Conservation (phyloP, 2,329 filamentous ascomycete genomes). For the Claviceps humidiphila region DNA sequence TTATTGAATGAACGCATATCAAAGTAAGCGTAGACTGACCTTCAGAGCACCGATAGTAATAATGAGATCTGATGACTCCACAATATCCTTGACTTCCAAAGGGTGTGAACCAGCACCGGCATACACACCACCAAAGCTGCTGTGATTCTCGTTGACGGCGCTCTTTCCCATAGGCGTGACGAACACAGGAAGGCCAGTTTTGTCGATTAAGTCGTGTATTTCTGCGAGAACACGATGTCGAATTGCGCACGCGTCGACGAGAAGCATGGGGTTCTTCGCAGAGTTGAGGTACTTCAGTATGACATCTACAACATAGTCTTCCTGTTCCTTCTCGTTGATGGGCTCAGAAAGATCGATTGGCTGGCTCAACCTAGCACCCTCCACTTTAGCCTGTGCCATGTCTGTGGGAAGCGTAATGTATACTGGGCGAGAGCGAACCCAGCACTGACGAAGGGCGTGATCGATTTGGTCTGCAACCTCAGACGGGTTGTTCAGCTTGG, state of each 20-base stretch:
- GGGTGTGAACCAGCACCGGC: constrained; percentile 62
- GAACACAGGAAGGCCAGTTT: constrained; percentile 65
- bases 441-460: constrained; percentile 61
- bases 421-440: constrained; percentile 60
- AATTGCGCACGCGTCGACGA: constrained; percentile 74
- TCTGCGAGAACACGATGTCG: constrained; percentile 62
- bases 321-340: constrained; percentile 54
- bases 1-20: not conserved
- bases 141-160: constrained; percentile 61
- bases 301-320: constrained; percentile 72
- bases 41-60: constrained; percentile 55
- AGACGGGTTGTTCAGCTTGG: constrained; percentile 54
- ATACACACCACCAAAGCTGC: constrained; percentile 75
- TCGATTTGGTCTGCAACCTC: constrained; percentile 68
- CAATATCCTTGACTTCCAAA: constrained; percentile 44
- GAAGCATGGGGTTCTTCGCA: constrained; percentile 62
- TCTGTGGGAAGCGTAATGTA: constrained; percentile 78
- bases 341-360: constrained; percentile 55
- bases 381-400: constrained; percentile 62
- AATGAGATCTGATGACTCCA: constrained; percentile 59
- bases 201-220: constrained; percentile 58
- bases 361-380: constrained; percentile 57
- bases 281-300: constrained; percentile 59
- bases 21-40: constrained; percentile 10
- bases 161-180: constrained; percentile 88